phyloP scores from a whole-genome alignment of 768 basidiomycete species.

The Fistulinella prunicolor region DNA sequence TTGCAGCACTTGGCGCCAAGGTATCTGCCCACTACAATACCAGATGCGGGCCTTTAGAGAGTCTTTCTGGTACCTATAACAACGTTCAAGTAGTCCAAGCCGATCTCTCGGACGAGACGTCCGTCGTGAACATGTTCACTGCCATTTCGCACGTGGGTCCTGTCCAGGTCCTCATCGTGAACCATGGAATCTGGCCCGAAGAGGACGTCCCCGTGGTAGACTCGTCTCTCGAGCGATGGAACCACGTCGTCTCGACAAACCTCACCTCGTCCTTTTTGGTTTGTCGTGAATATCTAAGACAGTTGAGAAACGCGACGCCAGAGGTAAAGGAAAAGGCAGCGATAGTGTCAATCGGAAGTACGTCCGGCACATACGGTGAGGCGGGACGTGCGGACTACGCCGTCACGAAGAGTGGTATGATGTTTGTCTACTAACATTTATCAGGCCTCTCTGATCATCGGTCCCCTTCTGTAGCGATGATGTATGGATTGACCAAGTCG shows the following conservation, averaged over 20 bases:
- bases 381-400: conserved; percentile 66
- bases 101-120: conserved; percentile 55
- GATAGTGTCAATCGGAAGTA: conserved; percentile 67
- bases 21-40: conserved; percentile 74
- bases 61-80: conserved; percentile 35
- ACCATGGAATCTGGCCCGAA: conserved; percentile 54
- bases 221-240: conserved; percentile 65
- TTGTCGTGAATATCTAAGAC: conserved; percentile 55
- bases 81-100: conserved; percentile 44
- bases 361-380: conserved; percentile 72
- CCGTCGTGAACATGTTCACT: conserved; percentile 51
- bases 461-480: conserved; percentile 49
- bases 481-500: conserved; percentile 66
- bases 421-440: too few relatives aligned
- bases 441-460: background rate
- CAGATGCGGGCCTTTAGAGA: conserved; percentile 38
- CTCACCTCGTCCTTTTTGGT: conserved; percentile 68
- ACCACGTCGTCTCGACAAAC: conserved; percentile 56
- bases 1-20: conserved; percentile 62
- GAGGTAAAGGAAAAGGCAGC: conserved; percentile 52
- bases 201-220: conserved; percentile 49
- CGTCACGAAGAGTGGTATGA: conserved; percentile 66
- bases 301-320: conserved; percentile 37
- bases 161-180: conserved; percentile 58
- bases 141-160: conserved; percentile 39